These are phyloP conservation scores for Ceratobasidium sp. DNA, from an alignment of 1,284 basidiomycete genomes.

Conservation along the genomic window DNA sequence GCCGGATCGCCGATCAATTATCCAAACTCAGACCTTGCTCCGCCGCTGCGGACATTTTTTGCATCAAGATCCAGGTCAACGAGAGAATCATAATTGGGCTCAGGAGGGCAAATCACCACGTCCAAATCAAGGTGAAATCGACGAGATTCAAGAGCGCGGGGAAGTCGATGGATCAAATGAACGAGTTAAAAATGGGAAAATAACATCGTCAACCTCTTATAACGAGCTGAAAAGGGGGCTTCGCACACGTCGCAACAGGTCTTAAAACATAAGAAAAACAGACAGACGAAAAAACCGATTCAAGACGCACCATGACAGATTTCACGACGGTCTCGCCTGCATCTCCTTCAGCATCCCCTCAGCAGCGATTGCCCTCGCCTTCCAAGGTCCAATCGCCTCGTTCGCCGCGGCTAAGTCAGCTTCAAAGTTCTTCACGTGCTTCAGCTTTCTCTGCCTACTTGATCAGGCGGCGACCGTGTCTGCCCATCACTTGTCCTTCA, in stretches of 20 bases:
- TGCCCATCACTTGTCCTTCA: slow-evolving; percentile 81
- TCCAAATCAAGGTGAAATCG: neutral
- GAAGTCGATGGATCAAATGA: no score
- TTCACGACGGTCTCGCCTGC: neutral
- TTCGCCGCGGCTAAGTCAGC: slow-evolving; percentile 61
- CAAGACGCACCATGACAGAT: no score
- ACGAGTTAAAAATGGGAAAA: neutral
- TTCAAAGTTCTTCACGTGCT: slow-evolving; percentile 76
- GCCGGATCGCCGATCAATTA: no score
- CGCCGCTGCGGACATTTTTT: no score
- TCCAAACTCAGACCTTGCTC: no score
- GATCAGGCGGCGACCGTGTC: slow-evolving; percentile 85
- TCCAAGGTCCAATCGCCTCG: slow-evolving; percentile 70
- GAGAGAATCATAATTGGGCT: neutral
- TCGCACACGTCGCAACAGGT: neutral
- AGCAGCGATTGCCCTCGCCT: slow-evolving; percentile 60
- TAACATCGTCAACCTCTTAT: neutral
- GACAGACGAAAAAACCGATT: no score
- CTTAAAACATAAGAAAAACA: neutral
- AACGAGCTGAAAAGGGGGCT: no score
- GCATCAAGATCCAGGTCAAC: neutral
- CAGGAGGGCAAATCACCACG: neutral
- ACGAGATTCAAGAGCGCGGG: no score
- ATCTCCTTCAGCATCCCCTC: slow-evolving; percentile 42
- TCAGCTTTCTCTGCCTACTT: slow-evolving; percentile 79